A percentile compares a stretch with the other conserved stretches of the same genome.
Evolutionary conservation across 176 grass and related monocot genomes (phyloP).

Genomic region (Cymbopogon citratus): DNA sequence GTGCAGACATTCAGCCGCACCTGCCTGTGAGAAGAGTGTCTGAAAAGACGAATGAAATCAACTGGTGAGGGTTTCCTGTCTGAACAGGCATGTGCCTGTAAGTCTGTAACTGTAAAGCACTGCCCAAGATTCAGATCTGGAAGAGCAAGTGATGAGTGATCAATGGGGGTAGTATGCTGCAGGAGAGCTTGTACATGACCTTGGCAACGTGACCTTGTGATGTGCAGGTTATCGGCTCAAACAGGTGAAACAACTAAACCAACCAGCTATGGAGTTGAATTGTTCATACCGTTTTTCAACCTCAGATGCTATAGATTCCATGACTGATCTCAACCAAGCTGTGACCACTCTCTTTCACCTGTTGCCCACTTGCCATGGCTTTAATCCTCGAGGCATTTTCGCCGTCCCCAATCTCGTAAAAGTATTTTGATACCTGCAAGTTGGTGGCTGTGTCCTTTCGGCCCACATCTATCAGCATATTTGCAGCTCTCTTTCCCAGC

Average conservation of each 20-base stretch:
- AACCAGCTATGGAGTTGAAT: neutral
- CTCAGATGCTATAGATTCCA: constrained; percentile 12
- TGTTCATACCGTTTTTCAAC: neutral
- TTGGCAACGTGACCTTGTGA: no score
- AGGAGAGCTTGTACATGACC: no score
- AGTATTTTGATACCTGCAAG: constrained; percentile 34
- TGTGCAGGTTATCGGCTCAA: neutral
- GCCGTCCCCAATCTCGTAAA: neutral
- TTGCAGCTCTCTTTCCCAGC: constrained; percentile 33
- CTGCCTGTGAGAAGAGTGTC: neutral
- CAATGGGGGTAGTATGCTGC: no score
- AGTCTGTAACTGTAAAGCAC: neutral
- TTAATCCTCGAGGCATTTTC: constrained; percentile 27
- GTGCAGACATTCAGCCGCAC: neutral
- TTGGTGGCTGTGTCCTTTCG: constrained; percentile 21
- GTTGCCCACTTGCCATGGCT: constrained; percentile 9
- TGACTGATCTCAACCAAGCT: constrained; percentile 16
- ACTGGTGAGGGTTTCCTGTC: neutral
- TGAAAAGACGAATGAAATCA: neutral
- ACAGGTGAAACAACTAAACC: neutral
- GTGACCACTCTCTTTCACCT: constrained; percentile 19
- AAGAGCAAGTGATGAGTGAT: no score
- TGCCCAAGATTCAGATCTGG: constrained; percentile 14
- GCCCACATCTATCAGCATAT: constrained; percentile 27
- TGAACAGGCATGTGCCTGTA: neutral